Conservation (phyloP, 208 protist genomes). For the Leishmania lainsoni region DNA sequence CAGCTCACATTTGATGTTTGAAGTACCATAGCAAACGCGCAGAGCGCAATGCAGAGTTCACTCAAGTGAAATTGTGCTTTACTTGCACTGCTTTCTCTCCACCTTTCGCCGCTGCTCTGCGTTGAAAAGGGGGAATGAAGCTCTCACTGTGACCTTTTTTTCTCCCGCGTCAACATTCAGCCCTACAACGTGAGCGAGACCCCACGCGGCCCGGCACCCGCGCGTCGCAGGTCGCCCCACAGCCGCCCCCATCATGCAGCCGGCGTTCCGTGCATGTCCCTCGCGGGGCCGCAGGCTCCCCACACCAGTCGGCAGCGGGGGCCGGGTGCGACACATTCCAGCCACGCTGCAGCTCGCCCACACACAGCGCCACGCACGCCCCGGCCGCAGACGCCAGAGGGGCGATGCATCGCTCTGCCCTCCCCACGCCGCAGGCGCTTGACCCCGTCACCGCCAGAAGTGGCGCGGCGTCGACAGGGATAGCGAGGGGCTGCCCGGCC, state of each 20-base stretch:
- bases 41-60: background rate
- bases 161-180: too few relatives aligned
- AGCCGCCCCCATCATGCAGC: background rate
- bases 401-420: too few relatives aligned
- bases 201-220: background rate
- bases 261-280: background rate
- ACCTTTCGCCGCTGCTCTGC: background rate
- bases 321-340: too few relatives aligned
- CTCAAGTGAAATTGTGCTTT: background rate
- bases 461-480: too few relatives aligned
- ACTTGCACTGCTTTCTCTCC: background rate
- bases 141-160: background rate
- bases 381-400: too few relatives aligned
- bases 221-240: background rate
- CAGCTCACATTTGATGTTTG: background rate
- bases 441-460: too few relatives aligned
- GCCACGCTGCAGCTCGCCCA: too few relatives aligned
- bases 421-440: too few relatives aligned
- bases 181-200: too few relatives aligned
- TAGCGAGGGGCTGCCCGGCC: background rate
- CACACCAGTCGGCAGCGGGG: background rate
- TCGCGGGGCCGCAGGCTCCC: background rate
- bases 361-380: too few relatives aligned
- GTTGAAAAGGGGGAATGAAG: background rate
- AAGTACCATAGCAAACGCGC: background rate